These are phyloP conservation scores for Colletotrichum spinosum DNA, from an alignment of 2,329 filamentous ascomycete genomes.

Conservation along the genomic window DNA sequence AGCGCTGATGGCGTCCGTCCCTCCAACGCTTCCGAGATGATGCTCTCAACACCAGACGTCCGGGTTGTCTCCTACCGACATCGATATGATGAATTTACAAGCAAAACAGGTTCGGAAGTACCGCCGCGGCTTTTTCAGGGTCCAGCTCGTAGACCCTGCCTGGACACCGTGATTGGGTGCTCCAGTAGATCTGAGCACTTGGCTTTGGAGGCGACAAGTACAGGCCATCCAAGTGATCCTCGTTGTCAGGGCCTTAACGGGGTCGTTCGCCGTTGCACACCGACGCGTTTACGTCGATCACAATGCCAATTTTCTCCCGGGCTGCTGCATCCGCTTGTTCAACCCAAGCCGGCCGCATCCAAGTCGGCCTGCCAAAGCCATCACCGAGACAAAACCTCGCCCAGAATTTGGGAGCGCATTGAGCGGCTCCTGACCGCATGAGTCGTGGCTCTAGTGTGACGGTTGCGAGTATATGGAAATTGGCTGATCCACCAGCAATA, in stretches of 20 bases:
- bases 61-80: no score
- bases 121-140: slow-evolving; percentile 26
- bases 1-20: no score
- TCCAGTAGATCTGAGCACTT: slow-evolving; percentile 20
- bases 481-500: slow-evolving; percentile 22
- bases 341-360: no score
- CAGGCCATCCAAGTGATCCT: slow-evolving; percentile 12
- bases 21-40: no score
- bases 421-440: slow-evolving; percentile 15
- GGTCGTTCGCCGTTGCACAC: slow-evolving; percentile 10
- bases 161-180: slow-evolving; percentile 24
- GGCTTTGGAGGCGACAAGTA: slow-evolving; percentile 24
- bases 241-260: slow-evolving; percentile 8
- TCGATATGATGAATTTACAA: no score
- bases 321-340: no score
- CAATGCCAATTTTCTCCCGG: slow-evolving; percentile 10
- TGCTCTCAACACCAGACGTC: no score
- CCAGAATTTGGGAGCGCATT: slow-evolving; percentile 9
- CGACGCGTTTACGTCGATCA: slow-evolving; percentile 16
- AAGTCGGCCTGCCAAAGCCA: no score
- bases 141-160: slow-evolving; percentile 13
- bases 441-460: slow-evolving; percentile 22
- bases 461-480: slow-evolving; percentile 23
- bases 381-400: neutral
- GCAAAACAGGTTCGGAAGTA: slow-evolving; percentile 8